Evolutionary conservation across 176 grass and related monocot genomes (phyloP).

Genomic region (Aegilops speltoides): DNA sequence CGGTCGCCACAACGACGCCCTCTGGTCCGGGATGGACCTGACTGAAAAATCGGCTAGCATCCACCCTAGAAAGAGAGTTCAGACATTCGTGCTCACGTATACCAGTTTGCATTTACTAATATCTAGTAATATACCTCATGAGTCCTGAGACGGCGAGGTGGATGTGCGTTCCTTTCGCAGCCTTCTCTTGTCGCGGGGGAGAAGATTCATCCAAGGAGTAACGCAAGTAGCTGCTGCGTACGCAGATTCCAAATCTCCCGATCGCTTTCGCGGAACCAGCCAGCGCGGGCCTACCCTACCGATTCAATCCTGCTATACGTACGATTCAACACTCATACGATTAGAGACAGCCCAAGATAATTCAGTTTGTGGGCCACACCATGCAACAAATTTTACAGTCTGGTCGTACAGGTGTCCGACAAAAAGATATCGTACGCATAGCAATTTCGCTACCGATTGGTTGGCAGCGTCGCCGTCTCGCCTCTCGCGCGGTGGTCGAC

Average conservation of each 20-base stretch:
- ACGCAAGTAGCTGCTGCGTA: not conserved
- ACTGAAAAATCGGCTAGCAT: not conserved
- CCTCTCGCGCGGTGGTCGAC: constrained; percentile 11
- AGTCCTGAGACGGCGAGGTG: not conserved
- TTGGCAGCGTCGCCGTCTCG: not conserved
- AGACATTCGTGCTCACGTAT: not conserved
- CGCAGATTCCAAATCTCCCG: not conserved
- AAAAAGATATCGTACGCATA: too few species aligned
- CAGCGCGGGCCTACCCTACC: not conserved
- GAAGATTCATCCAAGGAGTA: constrained; percentile 21
- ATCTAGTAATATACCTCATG: too few species aligned
- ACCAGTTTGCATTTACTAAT: not conserved
- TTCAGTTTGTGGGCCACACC: too few species aligned
- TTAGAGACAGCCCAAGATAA: too few species aligned
- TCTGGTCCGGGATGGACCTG: not conserved
- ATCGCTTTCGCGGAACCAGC: not conserved
- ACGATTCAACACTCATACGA: too few species aligned
- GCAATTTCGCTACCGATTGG: not conserved
- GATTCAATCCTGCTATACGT: too few species aligned
- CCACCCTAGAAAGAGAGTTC: not conserved
- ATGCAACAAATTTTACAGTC: too few species aligned
- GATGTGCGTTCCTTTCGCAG: not conserved
- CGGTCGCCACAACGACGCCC: not conserved
- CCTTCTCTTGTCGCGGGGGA: not conserved
- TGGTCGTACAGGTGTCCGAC: too few species aligned